Conservation (phyloP, 2,329 filamentous ascomycete genomes). For the Ascosphaera apis region DNA sequence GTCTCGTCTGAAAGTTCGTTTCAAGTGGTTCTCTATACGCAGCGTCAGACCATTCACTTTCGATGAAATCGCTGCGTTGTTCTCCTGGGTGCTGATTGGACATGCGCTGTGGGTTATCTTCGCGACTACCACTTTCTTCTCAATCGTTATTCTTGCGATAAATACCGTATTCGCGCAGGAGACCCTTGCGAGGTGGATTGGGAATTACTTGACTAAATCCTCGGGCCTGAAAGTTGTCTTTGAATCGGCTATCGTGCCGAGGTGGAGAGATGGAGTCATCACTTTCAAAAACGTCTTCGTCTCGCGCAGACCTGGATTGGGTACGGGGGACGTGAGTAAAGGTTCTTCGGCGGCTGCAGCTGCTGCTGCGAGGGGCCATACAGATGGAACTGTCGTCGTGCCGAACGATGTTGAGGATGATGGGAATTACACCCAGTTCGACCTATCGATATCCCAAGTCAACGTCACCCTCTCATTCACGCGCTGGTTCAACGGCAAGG, state of each 20-base stretch:
- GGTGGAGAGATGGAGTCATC: conserved; percentile 87
- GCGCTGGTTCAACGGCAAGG: conserved; percentile 99
- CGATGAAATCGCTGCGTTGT: conserved; percentile 88
- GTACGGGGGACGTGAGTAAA: conserved; percentile 65
- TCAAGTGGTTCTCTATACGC: conserved; percentile 95
- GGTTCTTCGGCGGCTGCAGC: conserved; percentile 69
- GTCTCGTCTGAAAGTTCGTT: conserved; percentile 68
- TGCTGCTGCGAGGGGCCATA: conserved; percentile 36
- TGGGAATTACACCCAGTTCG: conserved; percentile 94
- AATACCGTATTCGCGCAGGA: conserved; percentile 97
- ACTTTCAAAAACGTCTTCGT: conserved; percentile 94
- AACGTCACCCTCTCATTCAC: conserved; percentile 91
- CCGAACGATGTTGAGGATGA: conserved; percentile 41
- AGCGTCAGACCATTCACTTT: conserved; percentile 85
- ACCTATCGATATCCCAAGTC: conserved; percentile 80
- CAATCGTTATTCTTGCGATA: conserved; percentile 66
- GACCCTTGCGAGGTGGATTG: conserved; percentile 77
- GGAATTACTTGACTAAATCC: conserved; percentile 84
- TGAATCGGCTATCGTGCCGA: conserved; percentile 90
- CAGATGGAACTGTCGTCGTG: conserved; percentile 14
- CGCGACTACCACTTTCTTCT: conserved; percentile 93
- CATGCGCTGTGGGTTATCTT: conserved; percentile 92
- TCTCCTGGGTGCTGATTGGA: conserved; percentile 84
- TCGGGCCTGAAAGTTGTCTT: conserved; percentile 88
- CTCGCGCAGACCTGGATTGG: conserved; percentile 67